Percentiles rank a stretch among this genome's conserved stretches.
Conservation (phyloP, 106 monocot species). For the Amphibolis antarctica region DNA sequence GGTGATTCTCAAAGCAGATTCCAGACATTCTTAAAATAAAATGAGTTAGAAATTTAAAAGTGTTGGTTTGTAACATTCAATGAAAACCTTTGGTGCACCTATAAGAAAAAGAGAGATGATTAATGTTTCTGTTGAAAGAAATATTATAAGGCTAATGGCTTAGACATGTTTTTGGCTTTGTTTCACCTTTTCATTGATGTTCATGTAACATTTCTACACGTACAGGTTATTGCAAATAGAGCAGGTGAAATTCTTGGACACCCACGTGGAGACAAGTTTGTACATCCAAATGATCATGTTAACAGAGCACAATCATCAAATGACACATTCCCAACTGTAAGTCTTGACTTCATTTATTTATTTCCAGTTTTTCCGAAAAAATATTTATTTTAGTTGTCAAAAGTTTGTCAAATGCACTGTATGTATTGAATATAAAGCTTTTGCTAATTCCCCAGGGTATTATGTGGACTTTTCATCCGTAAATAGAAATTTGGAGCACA, state of each 20-base stretch:
- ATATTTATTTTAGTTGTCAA: neutral
- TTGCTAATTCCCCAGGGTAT: neutral
- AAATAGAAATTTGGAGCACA: no score
- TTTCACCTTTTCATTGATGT: neutral
- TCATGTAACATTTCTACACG: neutral
- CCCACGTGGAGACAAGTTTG: slow-evolving; percentile 74
- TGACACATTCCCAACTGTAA: slow-evolving; percentile 98
- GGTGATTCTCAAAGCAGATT: no score
- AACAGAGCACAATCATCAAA: slow-evolving; percentile 91
- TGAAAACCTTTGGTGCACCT: no score
- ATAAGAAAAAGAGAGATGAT: no score
- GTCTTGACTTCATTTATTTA: slow-evolving; percentile 6
- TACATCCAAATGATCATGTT: slow-evolving; percentile 97
- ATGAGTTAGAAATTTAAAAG: no score
- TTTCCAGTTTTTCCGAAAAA: neutral
- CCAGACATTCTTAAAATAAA: no score
- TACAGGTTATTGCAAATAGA: slow-evolving; percentile 95
- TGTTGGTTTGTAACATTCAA: no score
- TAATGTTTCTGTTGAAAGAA: neutral
- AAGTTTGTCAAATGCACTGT: neutral
- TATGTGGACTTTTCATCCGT: no score
- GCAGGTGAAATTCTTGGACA: slow-evolving; percentile 94
- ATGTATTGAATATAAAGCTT: neutral
- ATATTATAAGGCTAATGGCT: neutral
- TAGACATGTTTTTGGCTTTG: no score